Conservation (phyloP, 2,329 filamentous ascomycete genomes). For the Paecilomyces niveus region DNA sequence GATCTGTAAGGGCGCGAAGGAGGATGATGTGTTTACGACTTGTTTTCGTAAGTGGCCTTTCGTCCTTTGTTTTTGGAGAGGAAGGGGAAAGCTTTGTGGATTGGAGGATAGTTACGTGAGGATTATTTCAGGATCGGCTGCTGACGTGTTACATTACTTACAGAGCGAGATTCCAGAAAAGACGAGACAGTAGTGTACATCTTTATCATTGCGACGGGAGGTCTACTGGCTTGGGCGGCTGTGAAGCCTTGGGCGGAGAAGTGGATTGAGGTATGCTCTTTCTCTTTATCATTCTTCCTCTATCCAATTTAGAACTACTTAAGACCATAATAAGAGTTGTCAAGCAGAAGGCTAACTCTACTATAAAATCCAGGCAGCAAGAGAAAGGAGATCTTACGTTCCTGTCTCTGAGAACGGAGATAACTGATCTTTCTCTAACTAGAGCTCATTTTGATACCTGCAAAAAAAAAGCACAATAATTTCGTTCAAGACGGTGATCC, state of each 20-base stretch:
- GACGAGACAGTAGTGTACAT: conserved; percentile 60
- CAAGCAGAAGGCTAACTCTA: conserved; percentile 1
- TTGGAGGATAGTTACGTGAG: not conserved
- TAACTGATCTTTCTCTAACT: not conserved
- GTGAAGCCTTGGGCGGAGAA: conserved; percentile 53
- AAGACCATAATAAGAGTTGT: not conserved
- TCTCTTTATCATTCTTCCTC: not conserved
- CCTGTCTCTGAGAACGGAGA: conserved; percentile 35
- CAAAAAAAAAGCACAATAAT: not conserved
- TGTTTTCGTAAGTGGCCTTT: conserved; percentile 51
- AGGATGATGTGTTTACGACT: conserved; percentile 58
- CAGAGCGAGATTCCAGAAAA: conserved; percentile 60
- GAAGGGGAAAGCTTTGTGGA: not conserved
- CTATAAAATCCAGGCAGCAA: conserved; percentile 30
- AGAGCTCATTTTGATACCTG: not conserved
- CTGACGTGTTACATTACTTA: conserved; percentile 4
- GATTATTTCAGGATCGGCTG: conserved; percentile 1
- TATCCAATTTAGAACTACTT: not conserved
- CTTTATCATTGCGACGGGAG: conserved; percentile 58
- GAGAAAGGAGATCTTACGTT: conserved; percentile 46
- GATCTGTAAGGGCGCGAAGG: conserved; percentile 54
- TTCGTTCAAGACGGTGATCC: too few species aligned
- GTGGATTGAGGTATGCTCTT: conserved; percentile 44
- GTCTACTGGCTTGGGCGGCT: conserved; percentile 54
- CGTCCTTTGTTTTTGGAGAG: too few species aligned